Evolutionary conservation across 2,329 filamentous ascomycete species (phyloP), one percentile per base, ranked within the genome.

Genomic region (Cladophialophora yegresii): DNA sequence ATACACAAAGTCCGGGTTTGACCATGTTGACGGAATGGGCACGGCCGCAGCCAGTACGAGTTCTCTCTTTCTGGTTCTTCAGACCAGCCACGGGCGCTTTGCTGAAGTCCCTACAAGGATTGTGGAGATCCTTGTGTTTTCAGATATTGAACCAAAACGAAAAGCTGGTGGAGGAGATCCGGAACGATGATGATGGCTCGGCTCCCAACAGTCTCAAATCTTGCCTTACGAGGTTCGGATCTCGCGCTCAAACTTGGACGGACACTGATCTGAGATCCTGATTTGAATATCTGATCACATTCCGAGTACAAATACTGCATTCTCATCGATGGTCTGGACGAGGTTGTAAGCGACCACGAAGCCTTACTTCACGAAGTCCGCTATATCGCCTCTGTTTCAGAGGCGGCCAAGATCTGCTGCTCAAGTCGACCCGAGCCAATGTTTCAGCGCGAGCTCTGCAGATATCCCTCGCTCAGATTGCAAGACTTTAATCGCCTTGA

Each of bases 21-120:
- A 43, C 9, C 13, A 22, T 32, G 36, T 45, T 65, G 7, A 33
- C 50, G 59, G n/a, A n/a, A 62, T 65, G 63, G 63, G 59, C 59
- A 8, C 12, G 10, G 1, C 45, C 28, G n/a, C 30, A 36, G 12
- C 54, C 49, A 5, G 45, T 65, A n/a, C 45, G 28, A 12, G 22
- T 62, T 7, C 59, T 65, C 22, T 28, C 23, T 50, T 65, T 62
- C 40, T 65, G 58, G 58, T 62, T 62, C 49, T 65, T 65, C 54
- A 54, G 51, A 53, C 63, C 63, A 10, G 58, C 63, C n/a, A 30
- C 63, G 45, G 63, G 45, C 36, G 16, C 12, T 3, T 22, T 65
- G 23, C 28, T 58, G 3, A 65, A 63, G 45, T 62, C 63, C 12
- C 9, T 55, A 4, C 20, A 63, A 55, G 63, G 63, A 28, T 43